Evolutionary conservation across 1,139 yeast species (phyloP).

Genomic region (Debaryomyces singareniensis): DNA sequence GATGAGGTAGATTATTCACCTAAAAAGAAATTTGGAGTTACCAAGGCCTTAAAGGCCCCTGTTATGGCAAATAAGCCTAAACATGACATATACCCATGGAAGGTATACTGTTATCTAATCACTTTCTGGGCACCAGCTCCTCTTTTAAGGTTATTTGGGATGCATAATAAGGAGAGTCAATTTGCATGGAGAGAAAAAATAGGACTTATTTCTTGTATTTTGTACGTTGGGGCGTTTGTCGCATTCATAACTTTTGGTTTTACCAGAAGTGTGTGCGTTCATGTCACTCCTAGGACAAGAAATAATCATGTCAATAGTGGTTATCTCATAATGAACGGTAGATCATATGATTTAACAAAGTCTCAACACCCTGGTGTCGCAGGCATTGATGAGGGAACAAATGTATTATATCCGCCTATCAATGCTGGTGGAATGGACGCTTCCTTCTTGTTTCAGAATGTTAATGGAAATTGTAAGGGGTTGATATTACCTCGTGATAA

Average conservation of each 20-base stretch:
- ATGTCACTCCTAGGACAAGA: conserved; percentile 44
- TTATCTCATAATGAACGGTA: conserved; percentile 74
- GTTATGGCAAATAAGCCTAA: conserved; percentile 10
- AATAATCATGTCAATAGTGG: conserved; percentile 53
- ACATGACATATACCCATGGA: conserved; percentile 60
- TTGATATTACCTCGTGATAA: conserved; percentile 69
- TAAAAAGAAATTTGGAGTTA: conserved; percentile 20
- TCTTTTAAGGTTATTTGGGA: conserved; percentile 64
- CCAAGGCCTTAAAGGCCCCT: conserved; percentile 10
- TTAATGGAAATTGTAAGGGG: conserved; percentile 86
- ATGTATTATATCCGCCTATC: conserved; percentile 74
- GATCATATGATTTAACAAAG: conserved; percentile 63
- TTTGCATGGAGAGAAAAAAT: conserved; percentile 97
- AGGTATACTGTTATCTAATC: conserved; percentile 66
- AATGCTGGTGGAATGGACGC: conserved; percentile 91
- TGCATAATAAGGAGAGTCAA: conserved; percentile 74
- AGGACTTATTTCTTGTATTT: conserved; percentile 70
- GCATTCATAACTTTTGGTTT: conserved; percentile 91
- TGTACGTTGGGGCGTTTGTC: conserved; percentile 68
- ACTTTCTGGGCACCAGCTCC: conserved; percentile 94
- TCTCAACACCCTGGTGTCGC: conserved; percentile 78
- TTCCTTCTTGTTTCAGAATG: conserved; percentile 86
- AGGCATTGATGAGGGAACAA: conserved; percentile 63
- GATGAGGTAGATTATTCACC: conserved; percentile 44
- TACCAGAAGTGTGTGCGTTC: conserved; percentile 75